Conservation (phyloP, 257 asterid genomes). For the Solanum virginianum region DNA sequence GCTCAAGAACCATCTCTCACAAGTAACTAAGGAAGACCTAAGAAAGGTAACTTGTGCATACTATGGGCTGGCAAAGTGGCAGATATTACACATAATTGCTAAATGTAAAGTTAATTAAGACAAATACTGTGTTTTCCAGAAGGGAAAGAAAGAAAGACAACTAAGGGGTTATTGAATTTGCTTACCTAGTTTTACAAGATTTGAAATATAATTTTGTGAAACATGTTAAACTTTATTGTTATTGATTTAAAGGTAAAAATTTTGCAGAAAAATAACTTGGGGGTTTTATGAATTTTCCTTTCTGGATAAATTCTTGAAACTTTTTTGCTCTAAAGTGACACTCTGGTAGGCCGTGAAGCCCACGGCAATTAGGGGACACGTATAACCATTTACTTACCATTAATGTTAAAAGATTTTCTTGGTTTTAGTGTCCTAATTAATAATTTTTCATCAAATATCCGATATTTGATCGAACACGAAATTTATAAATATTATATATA, state of each 20-base stretch:
- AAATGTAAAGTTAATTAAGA: neutral
- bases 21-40: too few species aligned
- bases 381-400: neutral
- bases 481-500: too few species aligned
- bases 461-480: too few species aligned
- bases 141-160: too few species aligned
- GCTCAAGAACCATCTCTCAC: too few species aligned
- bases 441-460: neutral
- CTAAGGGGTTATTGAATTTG: neutral
- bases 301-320: neutral
- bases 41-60: too few species aligned
- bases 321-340: neutral
- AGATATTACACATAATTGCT: too few species aligned
- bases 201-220: neutral
- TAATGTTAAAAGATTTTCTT: neutral
- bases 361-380: neutral
- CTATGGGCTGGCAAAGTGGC: too few species aligned
- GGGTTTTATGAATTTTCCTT: neutral
- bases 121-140: neutral
- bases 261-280: neutral
- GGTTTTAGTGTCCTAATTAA: neutral
- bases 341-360: neutral
- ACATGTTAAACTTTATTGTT: neutral
- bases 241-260: neutral
- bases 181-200: neutral